Evolutionary conservation across 768 basidiomycete genomes (phyloP), one percentile per base, ranked within the genome.

Genomic region (Mycena sanguinolenta): DNA sequence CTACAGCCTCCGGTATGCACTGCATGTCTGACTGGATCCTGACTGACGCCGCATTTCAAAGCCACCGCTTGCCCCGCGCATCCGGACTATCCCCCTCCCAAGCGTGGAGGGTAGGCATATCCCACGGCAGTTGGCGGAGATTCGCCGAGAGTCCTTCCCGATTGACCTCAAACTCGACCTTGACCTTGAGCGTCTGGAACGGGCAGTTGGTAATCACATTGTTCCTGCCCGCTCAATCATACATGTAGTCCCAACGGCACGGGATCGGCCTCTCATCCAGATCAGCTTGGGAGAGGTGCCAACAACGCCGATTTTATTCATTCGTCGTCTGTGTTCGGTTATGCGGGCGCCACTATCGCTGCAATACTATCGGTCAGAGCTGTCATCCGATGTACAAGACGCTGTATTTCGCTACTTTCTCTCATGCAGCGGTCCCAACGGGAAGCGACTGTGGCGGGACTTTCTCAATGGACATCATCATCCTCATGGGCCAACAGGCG

Each of bases 1-100:
- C 23, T 58, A 58, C 55, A 58, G 55, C 55, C 32, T 58, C 55
- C 16, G 34, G 55, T 58, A 58, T 38, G 55, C 55, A 58, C 36
- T 25, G 55, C 36, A 9, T n/a, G 13, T 38, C 23, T 30, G n/a
- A n/a, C n/a, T n/a, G 4, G 16, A n/a, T 9, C 8, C 21, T n/a
- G 44, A 21, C 13, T 25, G 23, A 36, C 36, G 23, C 34, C 36
- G 25, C 34, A 36, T 58, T 13, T 58, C n/a, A 7, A 36, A 58
- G 55, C 54, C 54, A 23, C 34, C 55, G 14, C 13, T n/a, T 38
- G 36, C 55, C 4, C 55, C 34, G 2, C 34, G 55, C n/a, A 38
- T 58, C 5, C 55, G 4, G 34, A 58, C 12, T 9, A 13, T 58
- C 23, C 55, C 55, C 4, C 55, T 58, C 13, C 55, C 54, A 7